These are phyloP conservation scores for Hypoxylon sp. DNA, from an alignment of 2,329 filamentous ascomycete genomes.

Conservation along the genomic window DNA sequence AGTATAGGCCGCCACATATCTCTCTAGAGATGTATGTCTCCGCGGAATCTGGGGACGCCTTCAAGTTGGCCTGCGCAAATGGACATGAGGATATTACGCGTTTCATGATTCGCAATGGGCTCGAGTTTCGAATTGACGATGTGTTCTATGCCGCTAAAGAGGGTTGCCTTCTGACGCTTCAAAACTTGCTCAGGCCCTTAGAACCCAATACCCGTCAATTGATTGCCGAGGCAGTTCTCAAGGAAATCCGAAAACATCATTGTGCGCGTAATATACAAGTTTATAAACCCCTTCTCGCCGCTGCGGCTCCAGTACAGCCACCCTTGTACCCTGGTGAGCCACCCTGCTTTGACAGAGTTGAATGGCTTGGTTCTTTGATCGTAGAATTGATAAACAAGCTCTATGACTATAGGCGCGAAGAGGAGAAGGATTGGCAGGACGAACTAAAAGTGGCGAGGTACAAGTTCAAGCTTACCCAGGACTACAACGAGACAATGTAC, in stretches of 20 bases:
- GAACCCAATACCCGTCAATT: not conserved
- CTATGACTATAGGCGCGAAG: not conserved
- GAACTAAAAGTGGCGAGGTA: not conserved
- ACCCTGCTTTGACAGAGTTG: not conserved
- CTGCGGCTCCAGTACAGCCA: not conserved
- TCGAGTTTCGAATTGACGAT: slow-evolving; percentile 7
- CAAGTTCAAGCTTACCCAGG: not conserved
- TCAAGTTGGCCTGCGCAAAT: not conserved
- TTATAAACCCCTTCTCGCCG: not conserved
- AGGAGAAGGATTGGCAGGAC: not conserved
- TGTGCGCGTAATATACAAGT: not conserved
- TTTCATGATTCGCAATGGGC: slow-evolving; percentile 3
- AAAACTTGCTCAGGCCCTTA: not conserved
- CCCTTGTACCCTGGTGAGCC: not conserved
- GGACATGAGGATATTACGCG: not conserved
- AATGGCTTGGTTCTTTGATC: not conserved
- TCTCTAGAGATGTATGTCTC: not conserved
- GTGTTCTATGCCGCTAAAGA: not conserved
- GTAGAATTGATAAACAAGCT: not conserved
- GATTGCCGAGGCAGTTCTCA: not conserved
- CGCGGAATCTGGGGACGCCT: not conserved
- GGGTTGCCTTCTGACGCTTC: not conserved
- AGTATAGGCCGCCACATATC: not conserved
- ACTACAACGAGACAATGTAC: not conserved
- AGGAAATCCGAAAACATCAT: not conserved